Conservation (phyloP, 768 basidiomycete genomes). For the Lepiota venenata region DNA sequence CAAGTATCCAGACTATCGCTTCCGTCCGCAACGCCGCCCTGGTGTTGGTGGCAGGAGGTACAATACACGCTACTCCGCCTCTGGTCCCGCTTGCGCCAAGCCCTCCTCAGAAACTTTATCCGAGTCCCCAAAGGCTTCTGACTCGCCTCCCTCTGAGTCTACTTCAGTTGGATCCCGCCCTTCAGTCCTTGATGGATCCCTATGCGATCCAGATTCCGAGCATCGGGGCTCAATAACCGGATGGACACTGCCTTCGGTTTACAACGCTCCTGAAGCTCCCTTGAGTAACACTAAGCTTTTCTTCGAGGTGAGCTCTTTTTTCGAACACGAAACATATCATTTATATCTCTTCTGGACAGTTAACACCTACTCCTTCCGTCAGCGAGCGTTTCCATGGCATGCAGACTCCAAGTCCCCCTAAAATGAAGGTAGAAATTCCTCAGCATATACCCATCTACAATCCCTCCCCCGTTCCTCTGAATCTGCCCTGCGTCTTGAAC, state of each 20-base stretch:
- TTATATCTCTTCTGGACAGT: no score
- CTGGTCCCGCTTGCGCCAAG: neutral
- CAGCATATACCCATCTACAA: no score
- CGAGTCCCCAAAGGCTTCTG: neutral
- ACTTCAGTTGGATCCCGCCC: neutral
- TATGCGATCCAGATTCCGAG: neutral
- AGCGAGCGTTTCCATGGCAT: no score
- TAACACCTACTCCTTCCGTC: no score
- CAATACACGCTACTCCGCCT: neutral
- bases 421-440: no score
- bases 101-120: neutral
- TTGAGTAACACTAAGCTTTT: no score
- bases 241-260: neutral
- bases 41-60: neutral
- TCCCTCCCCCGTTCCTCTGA: no score
- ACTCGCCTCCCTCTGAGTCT: neutral
- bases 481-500: no score
- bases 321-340: no score
- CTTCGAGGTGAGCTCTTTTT: no score
- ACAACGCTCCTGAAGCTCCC: neutral
- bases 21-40: constrained; percentile 36
- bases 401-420: no score
- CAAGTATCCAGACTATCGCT: constrained; percentile 61
- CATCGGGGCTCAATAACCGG: neutral
- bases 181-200: neutral